A percentile compares a stretch with the other conserved stretches of the same genome.
Evolutionary conservation across 257 asterid species (phyloP).

Genomic region (Anisodus acutangulus): DNA sequence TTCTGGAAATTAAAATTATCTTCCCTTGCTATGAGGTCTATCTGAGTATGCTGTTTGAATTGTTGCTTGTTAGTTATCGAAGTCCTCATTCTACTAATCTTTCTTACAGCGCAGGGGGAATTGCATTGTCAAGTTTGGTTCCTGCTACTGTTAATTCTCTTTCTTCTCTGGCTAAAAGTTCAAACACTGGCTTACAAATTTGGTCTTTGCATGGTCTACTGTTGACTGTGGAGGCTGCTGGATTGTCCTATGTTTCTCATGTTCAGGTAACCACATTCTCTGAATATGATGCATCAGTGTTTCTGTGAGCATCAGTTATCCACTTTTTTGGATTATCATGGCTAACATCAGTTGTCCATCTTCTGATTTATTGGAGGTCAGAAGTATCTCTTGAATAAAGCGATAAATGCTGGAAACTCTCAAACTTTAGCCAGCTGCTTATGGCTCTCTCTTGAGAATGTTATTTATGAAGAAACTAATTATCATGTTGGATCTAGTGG

Average conservation of each 20-base stretch:
- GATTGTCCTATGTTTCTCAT: constrained; percentile 89
- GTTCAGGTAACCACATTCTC: constrained; percentile 76
- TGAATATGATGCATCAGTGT: not conserved
- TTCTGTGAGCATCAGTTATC: constrained; percentile 11
- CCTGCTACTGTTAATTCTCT: constrained; percentile 87
- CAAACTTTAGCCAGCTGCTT: not conserved
- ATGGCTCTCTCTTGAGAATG: not conserved
- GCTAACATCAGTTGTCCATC: not conserved
- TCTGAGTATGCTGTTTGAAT: constrained; percentile 23
- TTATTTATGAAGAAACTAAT: constrained; percentile 19
- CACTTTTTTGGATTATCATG: not conserved
- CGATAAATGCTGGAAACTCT: not conserved
- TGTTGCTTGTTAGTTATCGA: constrained; percentile 32
- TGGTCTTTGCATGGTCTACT: constrained; percentile 99
- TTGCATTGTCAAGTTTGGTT: constrained; percentile 96
- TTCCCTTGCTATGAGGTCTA: not conserved
- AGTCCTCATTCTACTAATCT: constrained; percentile 43
- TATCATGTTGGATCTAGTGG: constrained; percentile 25
- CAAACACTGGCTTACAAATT: constrained; percentile 73
- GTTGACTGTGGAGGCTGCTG: constrained; percentile 98
- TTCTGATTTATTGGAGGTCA: constrained; percentile 24
- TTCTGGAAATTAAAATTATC: constrained; percentile 16
- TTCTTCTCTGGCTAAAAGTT: constrained; percentile 80
- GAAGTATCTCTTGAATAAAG: constrained; percentile 12
- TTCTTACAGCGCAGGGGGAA: constrained; percentile 97